A percentile compares a stretch with the other conserved stretches of the same genome.
Conservation (phyloP, 164 flowering plant genomes). For the Stephania cephalantha region DNA sequence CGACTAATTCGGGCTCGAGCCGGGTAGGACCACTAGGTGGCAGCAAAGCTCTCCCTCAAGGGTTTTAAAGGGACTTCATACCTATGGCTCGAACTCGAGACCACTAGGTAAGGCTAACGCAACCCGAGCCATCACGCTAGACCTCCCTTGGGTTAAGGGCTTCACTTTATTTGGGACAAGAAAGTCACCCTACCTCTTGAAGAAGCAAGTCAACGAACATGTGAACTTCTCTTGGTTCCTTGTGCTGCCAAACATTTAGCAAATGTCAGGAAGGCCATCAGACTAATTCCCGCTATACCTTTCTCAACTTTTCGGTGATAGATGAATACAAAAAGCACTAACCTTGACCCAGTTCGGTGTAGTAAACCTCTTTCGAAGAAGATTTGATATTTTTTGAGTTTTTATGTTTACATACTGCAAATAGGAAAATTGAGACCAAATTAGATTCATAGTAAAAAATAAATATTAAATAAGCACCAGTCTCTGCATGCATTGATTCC, state of each 20-base stretch:
- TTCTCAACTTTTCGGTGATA: neutral
- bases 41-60: no score
- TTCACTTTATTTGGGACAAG: neutral
- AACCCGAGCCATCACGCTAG: no score
- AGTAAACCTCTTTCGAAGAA: slow-evolving; percentile 82
- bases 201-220: slow-evolving; percentile 97
- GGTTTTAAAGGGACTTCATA: no score
- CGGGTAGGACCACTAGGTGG: no score
- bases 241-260: slow-evolving; percentile 58
- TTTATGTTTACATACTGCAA: slow-evolving; percentile 78
- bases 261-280: slow-evolving; percentile 11
- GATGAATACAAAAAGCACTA: slow-evolving; percentile 16
- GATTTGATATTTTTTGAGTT: slow-evolving; percentile 72
- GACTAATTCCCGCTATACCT: neutral
- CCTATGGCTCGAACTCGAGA: no score
- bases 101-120: no score
- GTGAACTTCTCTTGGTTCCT: slow-evolving; percentile 99
- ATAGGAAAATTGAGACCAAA: neutral
- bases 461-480: neutral
- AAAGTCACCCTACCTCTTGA: slow-evolving; percentile 65
- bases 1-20: no score
- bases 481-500: neutral
- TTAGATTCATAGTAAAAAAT: no score
- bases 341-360: slow-evolving; percentile 99
- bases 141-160: neutral